Evolutionary conservation across 1,284 basidiomycete species (phyloP), one percentile per base, ranked within the genome.

Genomic region (Termitomyces sp.): DNA sequence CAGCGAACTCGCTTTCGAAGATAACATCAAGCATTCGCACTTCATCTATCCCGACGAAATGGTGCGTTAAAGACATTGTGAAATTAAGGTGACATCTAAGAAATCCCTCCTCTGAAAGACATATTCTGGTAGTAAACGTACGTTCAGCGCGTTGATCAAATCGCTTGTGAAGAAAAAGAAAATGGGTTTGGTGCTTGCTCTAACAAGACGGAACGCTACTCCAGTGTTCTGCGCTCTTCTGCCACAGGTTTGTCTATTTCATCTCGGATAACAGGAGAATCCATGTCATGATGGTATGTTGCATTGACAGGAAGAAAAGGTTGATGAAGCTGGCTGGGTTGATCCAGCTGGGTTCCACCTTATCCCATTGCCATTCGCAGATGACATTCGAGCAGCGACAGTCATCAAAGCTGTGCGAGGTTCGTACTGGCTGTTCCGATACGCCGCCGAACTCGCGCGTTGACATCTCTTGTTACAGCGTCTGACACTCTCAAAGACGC

Each of bases 21-120:
- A 97, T 67, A 96, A 96, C 61, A 73, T 97, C 64, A 96, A 94
- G 66, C 94, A 97, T 70, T 85, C 93, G 0, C 74, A 84, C 51
- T 99, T 99, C 66, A 83, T 99, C 58, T 94, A 94, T 68, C 97
- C 96, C 0, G 89, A 96, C 62, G 96, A 99, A 67, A 74, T 82
- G 68, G 92, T 92, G 58, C 55, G 80, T 38, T 42, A 40, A 26
- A 42, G 48, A 31, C 19, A 19, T 45, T 7, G 15, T 28, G 10
- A 42, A 33, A 15, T 19, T 2, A n/a, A 10, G 19, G 26, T 24
- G 13, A 36, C 24, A 42, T 40, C 13, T 54, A 21, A 55, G 33
- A 15, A n/a, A 58, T 33, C 48, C 41, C 12, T 21, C 17, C n/a
- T 13, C 38, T 26, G 9, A 21, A 49, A 94, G 89, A 73, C 82